A percentile compares a stretch with the other conserved stretches of the same genome.
These are phyloP conservation scores for Pythium biforme DNA, from an alignment of 352 stramenopile genomes.

Conservation along the genomic window DNA sequence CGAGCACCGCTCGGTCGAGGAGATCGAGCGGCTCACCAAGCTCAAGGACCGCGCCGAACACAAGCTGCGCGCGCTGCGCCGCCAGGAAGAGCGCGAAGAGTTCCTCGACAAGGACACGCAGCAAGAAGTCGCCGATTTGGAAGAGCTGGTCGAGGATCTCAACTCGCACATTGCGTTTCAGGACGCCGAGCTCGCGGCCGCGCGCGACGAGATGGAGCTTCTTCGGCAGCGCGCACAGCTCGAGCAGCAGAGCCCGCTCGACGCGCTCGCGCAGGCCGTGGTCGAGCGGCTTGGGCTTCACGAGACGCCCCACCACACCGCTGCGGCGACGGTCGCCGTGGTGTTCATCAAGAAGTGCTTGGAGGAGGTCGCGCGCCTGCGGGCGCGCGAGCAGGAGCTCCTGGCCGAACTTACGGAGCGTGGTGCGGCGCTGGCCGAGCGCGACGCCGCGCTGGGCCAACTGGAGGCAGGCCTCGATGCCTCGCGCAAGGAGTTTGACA, in stretches of 20 bases:
- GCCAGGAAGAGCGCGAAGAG: conserved; percentile 45
- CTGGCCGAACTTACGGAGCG: conserved; percentile 37
- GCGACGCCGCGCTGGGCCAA: conserved; percentile 46
- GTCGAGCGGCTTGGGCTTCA: conserved; percentile 32
- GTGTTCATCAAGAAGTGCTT: conserved; percentile 50
- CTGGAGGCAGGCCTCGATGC: conserved; percentile 61
- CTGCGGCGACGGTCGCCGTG: conserved; percentile 1
- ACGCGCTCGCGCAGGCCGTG: conserved; percentile 34
- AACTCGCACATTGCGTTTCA: conserved; percentile 84
- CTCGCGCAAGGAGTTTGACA: conserved; percentile 71
- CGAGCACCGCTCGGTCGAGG: conserved; percentile 52
- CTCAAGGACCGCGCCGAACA: conserved; percentile 61
- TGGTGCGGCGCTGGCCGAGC: conserved; percentile 43
- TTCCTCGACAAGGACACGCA: conserved; percentile 64
- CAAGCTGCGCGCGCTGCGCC: conserved; percentile 49
- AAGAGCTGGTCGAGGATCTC: conserved; percentile 76
- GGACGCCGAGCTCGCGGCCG: conserved; percentile 57
- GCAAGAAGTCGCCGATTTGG: conserved; percentile 66
- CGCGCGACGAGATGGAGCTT: conserved; percentile 49
- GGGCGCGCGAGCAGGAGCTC: conserved; percentile 47
- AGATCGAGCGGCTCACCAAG: conserved; percentile 69
- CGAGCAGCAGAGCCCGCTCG: conserved; percentile 47
- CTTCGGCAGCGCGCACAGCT: conserved; percentile 43
- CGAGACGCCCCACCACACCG: no score
- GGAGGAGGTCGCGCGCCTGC: conserved; percentile 49